A percentile compares a stretch with the other conserved stretches of the same genome.
Conservation (phyloP, 2,329 filamentous ascomycete species). For the Penicillium sclerotiorum region DNA sequence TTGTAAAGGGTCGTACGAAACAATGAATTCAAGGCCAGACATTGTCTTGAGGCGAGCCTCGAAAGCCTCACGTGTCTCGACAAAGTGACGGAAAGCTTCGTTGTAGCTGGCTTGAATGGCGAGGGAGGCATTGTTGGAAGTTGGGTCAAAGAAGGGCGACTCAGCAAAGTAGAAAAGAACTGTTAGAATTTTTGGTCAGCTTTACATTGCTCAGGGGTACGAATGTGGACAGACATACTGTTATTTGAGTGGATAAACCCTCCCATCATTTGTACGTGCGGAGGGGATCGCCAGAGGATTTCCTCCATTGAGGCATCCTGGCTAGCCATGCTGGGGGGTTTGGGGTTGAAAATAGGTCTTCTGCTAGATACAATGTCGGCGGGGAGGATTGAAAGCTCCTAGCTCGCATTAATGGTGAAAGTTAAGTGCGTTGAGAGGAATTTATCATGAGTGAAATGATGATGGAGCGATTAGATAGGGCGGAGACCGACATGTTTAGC, state of each 20-base stretch:
- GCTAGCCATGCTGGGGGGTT: constrained; percentile 34
- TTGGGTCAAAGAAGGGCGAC: constrained; percentile 65
- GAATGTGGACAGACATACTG: constrained; percentile 31
- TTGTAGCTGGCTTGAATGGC: constrained; percentile 56
- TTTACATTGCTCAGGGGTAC: not conserved
- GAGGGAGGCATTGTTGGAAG: constrained; percentile 62
- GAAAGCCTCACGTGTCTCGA: constrained; percentile 59
- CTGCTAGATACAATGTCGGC: not conserved
- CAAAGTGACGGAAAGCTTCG: constrained; percentile 51
- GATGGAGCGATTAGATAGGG: constrained; percentile 5
- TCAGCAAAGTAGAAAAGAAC: constrained; percentile 65
- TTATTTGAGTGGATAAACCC: constrained; percentile 50
- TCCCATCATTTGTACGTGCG: constrained; percentile 50
- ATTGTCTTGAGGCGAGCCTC: constrained; percentile 58
- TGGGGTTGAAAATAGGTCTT: no score
- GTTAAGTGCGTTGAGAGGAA: not conserved
- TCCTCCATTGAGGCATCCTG: constrained; percentile 46
- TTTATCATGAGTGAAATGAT: not conserved
- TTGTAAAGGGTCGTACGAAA: constrained; percentile 59
- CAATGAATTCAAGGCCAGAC: constrained; percentile 62
- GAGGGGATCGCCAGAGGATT: constrained; percentile 49
- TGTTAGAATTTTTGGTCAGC: constrained; percentile 24
- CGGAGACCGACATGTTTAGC: constrained; percentile 24
- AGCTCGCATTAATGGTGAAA: no score
- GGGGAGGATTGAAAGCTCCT: no score